Base-by-base conservation (phyloP, 768 basidiomycete genomes). In the Crassisporium funariophilum region DNA sequence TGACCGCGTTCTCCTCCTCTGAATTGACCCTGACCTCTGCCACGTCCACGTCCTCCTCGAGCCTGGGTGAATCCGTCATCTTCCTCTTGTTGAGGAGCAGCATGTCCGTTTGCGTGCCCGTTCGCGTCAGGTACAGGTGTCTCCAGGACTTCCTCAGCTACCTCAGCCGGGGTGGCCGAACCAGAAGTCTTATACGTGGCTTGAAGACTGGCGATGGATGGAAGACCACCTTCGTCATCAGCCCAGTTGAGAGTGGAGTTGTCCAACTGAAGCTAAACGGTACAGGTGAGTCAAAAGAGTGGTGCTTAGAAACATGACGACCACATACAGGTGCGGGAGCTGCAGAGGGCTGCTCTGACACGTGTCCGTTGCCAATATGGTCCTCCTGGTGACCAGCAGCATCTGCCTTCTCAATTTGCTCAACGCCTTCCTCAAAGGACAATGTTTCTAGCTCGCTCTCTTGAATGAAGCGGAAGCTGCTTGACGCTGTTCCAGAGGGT, bases 401-500 rank as follows among this genome's bases (percentile, higher is more conserved):
- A 12, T 77, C 76, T 15, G 75, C 54, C 23, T 72, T 71, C 56
- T 84, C 78, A 8, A 79, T 76, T 77, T 78, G 83, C 58, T 84
- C 83, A 6, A 70, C 71, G 21, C 60, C 72, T 16, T 79, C 71
- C 46, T 83, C 82, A 24, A 80, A 77, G 9, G 73, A 57, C 16
- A 75, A 37, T 0, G 73, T 61, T 50, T 88, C 88, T 25, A 91
- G 72, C 57, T 91, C 89, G 62, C 88, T 90, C 47, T 78, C 85
- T 64, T 89, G 84, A 71, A 92, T 86, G 65, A 91, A 92, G 58
- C 79, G 81, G 75, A 90, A 85, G 65, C 82, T 79, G 45, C 75
- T 74, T 0, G 82, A 70, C 31, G 44, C 36, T 5, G 66, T 61
- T 54, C 65, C 64, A 56, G 66, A 58, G 11, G 79, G 71, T 35